Evolutionary conservation across 2,329 filamentous ascomycete genomes (phyloP).

Genomic region (Geosmithia flava): DNA sequence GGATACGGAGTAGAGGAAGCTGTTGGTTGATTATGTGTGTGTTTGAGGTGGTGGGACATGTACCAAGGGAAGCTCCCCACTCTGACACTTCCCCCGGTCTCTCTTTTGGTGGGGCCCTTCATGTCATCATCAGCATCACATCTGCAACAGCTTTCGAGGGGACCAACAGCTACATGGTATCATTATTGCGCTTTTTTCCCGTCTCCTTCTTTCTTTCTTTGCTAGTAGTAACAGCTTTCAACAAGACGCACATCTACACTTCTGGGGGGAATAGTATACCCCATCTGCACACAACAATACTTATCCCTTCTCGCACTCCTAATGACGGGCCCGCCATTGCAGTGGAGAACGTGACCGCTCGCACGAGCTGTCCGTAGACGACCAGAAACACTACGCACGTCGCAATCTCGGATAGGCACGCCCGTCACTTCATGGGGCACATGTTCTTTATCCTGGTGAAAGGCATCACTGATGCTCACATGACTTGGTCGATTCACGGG

Average conservation of each 20-base stretch:
- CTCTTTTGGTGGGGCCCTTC: neutral
- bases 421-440: conserved; percentile 63
- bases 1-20: neutral
- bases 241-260: neutral
- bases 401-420: conserved; percentile 71
- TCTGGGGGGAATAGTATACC: neutral
- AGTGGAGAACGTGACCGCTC: conserved; percentile 53
- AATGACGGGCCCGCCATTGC: conserved; percentile 36
- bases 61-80: neutral
- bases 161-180: neutral
- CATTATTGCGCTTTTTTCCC: neutral
- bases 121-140: neutral
- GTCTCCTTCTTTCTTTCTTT: no score
- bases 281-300: neutral
- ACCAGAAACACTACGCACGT: conserved; percentile 75
- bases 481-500: conserved; percentile 20
- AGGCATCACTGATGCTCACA: conserved; percentile 67
- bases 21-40: neutral
- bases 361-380: conserved; percentile 57
- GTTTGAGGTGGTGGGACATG: neutral
- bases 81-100: neutral
- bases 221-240: neutral
- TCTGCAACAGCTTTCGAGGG: neutral
- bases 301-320: conserved; percentile 18
- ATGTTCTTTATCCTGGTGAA: conserved; percentile 63